Evolutionary conservation across 192 early-diverging fungal genomes (phyloP).

Genomic region (Coemansia sp.): DNA sequence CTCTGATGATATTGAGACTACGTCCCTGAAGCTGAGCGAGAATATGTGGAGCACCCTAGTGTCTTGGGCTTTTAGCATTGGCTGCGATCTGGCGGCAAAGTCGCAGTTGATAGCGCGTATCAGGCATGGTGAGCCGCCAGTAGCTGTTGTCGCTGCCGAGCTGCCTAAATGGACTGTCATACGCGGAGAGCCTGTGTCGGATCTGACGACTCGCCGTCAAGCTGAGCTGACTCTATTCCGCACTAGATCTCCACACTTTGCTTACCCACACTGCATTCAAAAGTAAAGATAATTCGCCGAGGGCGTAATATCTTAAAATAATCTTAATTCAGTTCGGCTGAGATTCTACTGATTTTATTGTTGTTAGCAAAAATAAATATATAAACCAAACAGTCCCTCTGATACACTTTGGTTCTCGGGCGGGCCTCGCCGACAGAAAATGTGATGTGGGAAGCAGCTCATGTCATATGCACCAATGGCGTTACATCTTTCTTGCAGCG

Average conservation of each 20-base stretch:
- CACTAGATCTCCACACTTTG: background rate
- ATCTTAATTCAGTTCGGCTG: no score
- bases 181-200: background rate
- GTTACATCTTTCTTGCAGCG: no score
- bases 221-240: conserved; percentile 22
- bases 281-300: background rate
- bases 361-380: no score
- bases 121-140: conserved; percentile 17
- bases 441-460: no score
- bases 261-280: conserved; percentile 1
- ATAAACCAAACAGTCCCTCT: no score
- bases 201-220: conserved; percentile 8
- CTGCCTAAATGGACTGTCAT: conserved; percentile 13
- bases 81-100: conserved; percentile 14
- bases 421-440: no score
- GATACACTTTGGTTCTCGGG: no score
- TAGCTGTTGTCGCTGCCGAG: conserved; percentile 5
- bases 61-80: conserved; percentile 39
- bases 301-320: background rate
- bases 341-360: no score
- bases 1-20: background rate
- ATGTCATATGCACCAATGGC: no score
- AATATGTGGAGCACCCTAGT: conserved; percentile 48
- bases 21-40: background rate
- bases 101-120: conserved; percentile 32